Conservation (phyloP, 371 early-diverging fungal species). For the Blakeslea trispora region DNA sequence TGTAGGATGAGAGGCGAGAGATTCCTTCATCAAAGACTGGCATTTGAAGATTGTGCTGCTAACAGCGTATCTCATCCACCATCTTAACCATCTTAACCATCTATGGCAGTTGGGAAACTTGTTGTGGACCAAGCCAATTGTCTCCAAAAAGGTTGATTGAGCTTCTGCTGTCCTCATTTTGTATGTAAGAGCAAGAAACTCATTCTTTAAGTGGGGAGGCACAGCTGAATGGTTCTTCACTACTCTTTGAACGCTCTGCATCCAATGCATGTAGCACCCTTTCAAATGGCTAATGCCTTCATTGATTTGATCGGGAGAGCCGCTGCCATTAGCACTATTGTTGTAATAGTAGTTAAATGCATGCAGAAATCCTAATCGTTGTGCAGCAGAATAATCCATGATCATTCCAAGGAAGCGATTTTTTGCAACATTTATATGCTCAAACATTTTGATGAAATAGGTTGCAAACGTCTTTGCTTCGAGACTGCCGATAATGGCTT, state of each 20-base stretch:
- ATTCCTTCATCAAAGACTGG: not conserved
- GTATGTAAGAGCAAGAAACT: not conserved
- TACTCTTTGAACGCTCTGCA: not conserved
- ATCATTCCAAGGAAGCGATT: not conserved
- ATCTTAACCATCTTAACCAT: not conserved
- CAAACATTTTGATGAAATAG: not conserved
- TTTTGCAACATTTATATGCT: not conserved
- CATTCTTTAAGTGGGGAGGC: not conserved
- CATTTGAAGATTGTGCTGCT: not conserved
- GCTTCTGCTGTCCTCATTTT: not conserved
- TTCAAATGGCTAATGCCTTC: not conserved
- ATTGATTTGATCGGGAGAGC: not conserved
- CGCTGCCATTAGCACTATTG: not conserved
- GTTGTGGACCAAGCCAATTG: not conserved
- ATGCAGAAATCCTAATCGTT: not conserved
- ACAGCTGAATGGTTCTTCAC: not conserved
- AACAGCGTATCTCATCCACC: not conserved
- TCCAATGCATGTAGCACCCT: slow-evolving; percentile 4
- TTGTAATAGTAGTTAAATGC: not conserved
- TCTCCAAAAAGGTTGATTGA: not conserved
- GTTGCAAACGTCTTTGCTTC: not conserved
- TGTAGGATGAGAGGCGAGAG: not conserved
- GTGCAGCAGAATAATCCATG: slow-evolving; percentile 1
- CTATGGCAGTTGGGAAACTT: not conserved
- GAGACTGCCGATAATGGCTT: not conserved